Percentiles rank a stretch among this genome's conserved stretches.
Evolutionary conservation across 2,329 filamentous ascomycete genomes (phyloP).

Genomic region (Colletotrichum cereale): DNA sequence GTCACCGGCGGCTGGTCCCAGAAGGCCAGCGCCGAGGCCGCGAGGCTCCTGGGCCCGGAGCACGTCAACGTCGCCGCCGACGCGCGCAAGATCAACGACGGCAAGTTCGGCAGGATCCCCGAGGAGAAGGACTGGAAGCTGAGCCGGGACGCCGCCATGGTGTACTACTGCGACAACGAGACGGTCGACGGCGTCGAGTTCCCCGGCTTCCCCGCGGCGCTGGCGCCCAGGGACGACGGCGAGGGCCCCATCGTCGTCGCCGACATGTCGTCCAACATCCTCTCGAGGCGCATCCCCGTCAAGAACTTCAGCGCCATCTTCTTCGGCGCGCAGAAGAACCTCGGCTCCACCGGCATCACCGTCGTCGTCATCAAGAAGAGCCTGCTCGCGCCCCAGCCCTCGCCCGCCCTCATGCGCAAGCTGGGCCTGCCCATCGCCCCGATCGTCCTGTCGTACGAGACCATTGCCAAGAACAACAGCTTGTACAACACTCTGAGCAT

Average conservation of each 20-base stretch:
- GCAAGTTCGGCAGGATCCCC: slow-evolving; percentile 90
- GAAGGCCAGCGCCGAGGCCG: slow-evolving; percentile 89
- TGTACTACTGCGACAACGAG: slow-evolving; percentile 95
- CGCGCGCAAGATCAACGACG: slow-evolving; percentile 72
- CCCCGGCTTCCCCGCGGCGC: slow-evolving; percentile 74
- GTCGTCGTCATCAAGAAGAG: slow-evolving; percentile 87
- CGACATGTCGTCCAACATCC: slow-evolving; percentile 95
- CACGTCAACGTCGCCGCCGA: slow-evolving; percentile 86
- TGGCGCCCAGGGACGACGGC: slow-evolving; percentile 70
- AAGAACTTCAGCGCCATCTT: slow-evolving; percentile 87
- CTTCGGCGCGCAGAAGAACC: slow-evolving; percentile 95
- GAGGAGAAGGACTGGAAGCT: slow-evolving; percentile 82
- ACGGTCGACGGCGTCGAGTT: slow-evolving; percentile 96
- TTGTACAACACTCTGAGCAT: slow-evolving; percentile 97
- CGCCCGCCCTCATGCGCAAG: slow-evolving; percentile 76
- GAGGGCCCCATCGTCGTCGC: slow-evolving; percentile 83
- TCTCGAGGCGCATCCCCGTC: slow-evolving; percentile 82
- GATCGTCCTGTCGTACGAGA: slow-evolving; percentile 85
- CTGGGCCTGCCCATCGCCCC: slow-evolving; percentile 88
- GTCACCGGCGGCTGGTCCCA: slow-evolving; percentile 90
- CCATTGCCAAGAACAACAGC: slow-evolving; percentile 91
- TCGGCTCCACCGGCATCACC: slow-evolving; percentile 87
- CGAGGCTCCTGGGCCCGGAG: slow-evolving; percentile 80
- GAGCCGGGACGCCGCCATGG: slow-evolving; percentile 76
- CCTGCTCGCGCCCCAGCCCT: slow-evolving; percentile 81